Base-by-base conservation (phyloP, 164 flowering plant genomes). In the Dillenia turbinata region DNA sequence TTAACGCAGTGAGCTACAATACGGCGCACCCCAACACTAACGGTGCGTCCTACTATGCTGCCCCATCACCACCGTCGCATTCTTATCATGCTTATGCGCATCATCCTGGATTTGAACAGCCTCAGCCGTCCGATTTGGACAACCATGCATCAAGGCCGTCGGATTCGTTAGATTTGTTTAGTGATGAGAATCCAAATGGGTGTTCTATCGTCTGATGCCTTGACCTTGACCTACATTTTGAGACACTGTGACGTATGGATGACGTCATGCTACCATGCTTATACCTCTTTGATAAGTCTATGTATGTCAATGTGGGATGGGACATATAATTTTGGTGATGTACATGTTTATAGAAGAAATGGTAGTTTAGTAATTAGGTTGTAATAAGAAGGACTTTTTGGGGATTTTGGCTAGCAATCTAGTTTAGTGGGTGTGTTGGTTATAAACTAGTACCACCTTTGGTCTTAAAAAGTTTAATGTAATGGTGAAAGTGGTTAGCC, bases 111-210 rank as follows among this genome's bases (percentile, higher is more conserved):
- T 58, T 66, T 57, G 62, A 67, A 8, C 57, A 73, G 61, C 79
- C 75, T 33, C 65, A 75, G 9, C 57, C 68, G 24, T 81, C 79
- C 16, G 84, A 64, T 24, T 68, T 62, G 8, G 49, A 47, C 8
- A 19, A 14, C 47, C 62, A 69, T 57, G 6, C 60, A 12, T 64
- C 61, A 12, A 67, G 66, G 11, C 69, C 78, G 11, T 64, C 63
- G 19, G 74, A 74, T 61, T 70, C 69, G 9, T 55, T 64, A 55
- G 63, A 82, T 72, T 24, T 76, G 13, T 78, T 81, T 24, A 82
- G 84, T 48, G 91, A 82, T 53, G 90, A 85, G 49, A 81, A 83
- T 49, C 86, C 85, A 1, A 80, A 78, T 75, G 90, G 79, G 7
- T 89, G 96, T 71, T 73, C 67, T 9, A 50, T 86, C 22, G 78